A percentile compares a stretch with the other conserved stretches of the same genome.
phyloP scores from a whole-genome alignment of 768 basidiomycete genomes.

The Russula virescens region DNA sequence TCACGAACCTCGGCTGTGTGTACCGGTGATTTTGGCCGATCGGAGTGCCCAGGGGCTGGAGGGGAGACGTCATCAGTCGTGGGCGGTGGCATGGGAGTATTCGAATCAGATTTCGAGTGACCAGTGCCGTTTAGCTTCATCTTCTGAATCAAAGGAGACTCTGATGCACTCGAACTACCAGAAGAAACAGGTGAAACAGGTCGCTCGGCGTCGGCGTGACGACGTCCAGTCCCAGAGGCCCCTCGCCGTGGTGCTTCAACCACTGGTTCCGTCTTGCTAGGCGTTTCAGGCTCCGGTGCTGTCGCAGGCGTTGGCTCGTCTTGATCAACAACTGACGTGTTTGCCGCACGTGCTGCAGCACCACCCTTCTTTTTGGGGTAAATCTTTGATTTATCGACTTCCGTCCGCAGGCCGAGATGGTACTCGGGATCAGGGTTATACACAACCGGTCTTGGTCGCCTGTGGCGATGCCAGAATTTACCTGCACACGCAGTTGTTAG shows the following conservation, averaged over 20 bases:
- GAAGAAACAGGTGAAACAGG: conserved; percentile 66
- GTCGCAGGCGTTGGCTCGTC: conserved; percentile 30
- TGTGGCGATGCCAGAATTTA: conserved; percentile 86
- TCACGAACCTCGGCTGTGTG: conserved; percentile 12
- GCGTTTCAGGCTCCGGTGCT: conserved; percentile 48
- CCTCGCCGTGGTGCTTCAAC: conserved; percentile 29
- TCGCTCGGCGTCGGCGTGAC: conserved; percentile 40
- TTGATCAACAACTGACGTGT: conserved; percentile 31
- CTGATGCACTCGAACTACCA: conserved; percentile 61
- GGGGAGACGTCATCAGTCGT: conserved; percentile 18
- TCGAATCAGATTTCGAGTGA: conserved; percentile 32
- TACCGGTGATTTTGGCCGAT: conserved; percentile 17
- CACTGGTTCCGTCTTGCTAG: conserved; percentile 38
- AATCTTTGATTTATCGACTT: conserved; percentile 51
- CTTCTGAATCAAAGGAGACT: conserved; percentile 65
- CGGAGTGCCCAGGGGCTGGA: conserved; percentile 11
- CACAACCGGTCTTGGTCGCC: conserved; percentile 71
- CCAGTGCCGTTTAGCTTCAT: conserved; percentile 53
- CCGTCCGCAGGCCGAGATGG: conserved; percentile 53
- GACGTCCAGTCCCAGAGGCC: conserved; percentile 12
- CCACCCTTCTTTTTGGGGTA: conserved; percentile 53
- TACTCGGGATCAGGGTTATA: conserved; percentile 72
- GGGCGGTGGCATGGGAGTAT: conserved; percentile 24
- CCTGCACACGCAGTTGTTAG: conserved; percentile 40
- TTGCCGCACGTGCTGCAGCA: conserved; percentile 44